phyloP scores from a whole-genome alignment of 805 yeast genomes.

The Clavispora vitiphila region DNA sequence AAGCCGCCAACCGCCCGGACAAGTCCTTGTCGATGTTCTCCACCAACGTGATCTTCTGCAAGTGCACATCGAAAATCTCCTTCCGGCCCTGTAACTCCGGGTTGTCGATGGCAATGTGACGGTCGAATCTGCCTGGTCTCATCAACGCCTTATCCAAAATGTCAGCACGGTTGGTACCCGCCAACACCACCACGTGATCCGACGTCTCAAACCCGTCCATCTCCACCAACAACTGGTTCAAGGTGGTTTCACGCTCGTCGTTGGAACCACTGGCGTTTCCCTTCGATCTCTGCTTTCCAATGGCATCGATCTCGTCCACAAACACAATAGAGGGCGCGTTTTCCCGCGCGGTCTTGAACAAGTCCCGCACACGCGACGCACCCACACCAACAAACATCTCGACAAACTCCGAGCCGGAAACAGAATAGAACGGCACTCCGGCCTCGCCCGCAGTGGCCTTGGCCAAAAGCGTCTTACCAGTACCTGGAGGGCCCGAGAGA shows the following conservation, averaged over 20 bases:
- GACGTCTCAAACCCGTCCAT: constrained; percentile 91
- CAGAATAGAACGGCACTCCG: constrained; percentile 87
- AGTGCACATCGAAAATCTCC: constrained; percentile 78
- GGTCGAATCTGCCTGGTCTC: constrained; percentile 93
- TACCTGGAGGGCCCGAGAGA: constrained; percentile 93
- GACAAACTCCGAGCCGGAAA: constrained; percentile 92
- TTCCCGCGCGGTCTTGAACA: constrained; percentile 83
- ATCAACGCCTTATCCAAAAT: constrained; percentile 82
- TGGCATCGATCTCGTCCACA: constrained; percentile 94
- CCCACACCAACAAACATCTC: constrained; percentile 98
- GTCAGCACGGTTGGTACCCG: constrained; percentile 93
- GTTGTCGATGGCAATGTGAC: constrained; percentile 79
- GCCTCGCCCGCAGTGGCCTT: constrained; percentile 98
- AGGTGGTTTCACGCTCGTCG: constrained; percentile 90
- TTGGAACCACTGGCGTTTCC: constrained; percentile 68
- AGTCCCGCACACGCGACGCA: constrained; percentile 89
- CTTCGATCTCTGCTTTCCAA: constrained; percentile 78
- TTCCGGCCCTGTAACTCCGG: constrained; percentile 90
- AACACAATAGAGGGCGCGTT: constrained; percentile 88
- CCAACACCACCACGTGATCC: constrained; percentile 89
- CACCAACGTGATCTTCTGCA: constrained; percentile 51
- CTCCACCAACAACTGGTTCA: constrained; percentile 88
- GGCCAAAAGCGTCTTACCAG: constrained; percentile 90
- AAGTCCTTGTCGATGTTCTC: constrained; percentile 48
- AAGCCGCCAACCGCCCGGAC: constrained; percentile 80